Evolutionary conservation across 2,329 filamentous ascomycete species (phyloP), one percentile per base, ranked within the genome.

Genomic region (Aureobasidium pullulans): DNA sequence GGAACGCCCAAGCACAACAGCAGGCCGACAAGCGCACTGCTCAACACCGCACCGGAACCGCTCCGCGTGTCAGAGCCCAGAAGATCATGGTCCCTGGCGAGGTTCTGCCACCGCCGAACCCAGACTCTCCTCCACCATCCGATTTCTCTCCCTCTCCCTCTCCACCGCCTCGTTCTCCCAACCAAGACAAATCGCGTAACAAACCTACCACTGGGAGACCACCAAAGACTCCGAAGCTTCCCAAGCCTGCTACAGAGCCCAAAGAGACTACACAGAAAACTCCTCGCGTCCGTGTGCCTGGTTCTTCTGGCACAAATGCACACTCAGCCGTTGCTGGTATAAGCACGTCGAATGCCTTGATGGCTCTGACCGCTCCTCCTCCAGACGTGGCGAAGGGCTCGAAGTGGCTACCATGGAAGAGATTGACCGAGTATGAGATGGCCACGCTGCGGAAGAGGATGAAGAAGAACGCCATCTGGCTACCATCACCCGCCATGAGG

Each of bases 391-490:
- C 75, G 57, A 76, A 80, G 28, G 84, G 84, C 47, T 85, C 82
- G 70, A 80, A 80, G 66, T 81, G 81, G 72, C 73, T 80, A 62
- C 84, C 84, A 1, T 87, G 84, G 84, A 75, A 83, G 65, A 81
- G 83, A 60, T 72, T 87, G 62, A 86, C 84, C 2, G 84, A 86
- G 64, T 87, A 80, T 74, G 84, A 87, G 66, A 84, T 87, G 83
- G 84, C 83, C 5, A 83, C 84, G 63, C 78, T 94, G 7, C 79
- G 89, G 62, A 94, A 94, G 74, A 81, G 87, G 16, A 94, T 94
- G 89, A 94, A 94, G 81, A 94, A 94, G 79, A 94, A 94, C 68
- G 87, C 89, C 0, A 86, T 89, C 4, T 94, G 89, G 89, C 85
- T 84, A 2, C 89, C 89, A 0, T 92, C 88, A 63, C 87, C 90